Evolutionary conservation across 2,329 filamentous ascomycete species (phyloP), one percentile per base, ranked within the genome.

Genomic region (Beauveria sp.): DNA sequence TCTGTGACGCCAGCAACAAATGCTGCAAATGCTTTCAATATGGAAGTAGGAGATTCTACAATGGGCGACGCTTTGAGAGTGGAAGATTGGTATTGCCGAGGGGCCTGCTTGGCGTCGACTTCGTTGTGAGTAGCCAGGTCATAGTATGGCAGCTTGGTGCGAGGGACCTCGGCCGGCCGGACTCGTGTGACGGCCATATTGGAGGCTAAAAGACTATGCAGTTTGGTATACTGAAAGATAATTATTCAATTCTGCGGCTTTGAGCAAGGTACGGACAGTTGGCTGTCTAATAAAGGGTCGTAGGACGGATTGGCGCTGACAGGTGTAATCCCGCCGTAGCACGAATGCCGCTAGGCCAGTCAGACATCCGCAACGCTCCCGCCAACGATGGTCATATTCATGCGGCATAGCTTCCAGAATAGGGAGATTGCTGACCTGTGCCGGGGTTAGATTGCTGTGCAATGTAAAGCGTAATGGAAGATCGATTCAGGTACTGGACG

Each of bases 321-420:
- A 55, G 51, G 14, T 55, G 58, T 50, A 61, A 61, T 61, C 51
- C 58, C 58, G 58, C 43, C 48, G 41, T 37, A 20, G 58, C 20
- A 52, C 22, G 58, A 60, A 60, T 60, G 40, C 58, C 58, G 58
- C 58, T 61, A 55, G 43, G 43, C 44, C 51, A 41, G 58, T 55
- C 51, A 61, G 58, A 50, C 44, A 60, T 55, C 22, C 55, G 24
- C 41, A 41, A 50, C 7, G 22, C 43, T 61, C 16, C 43, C 58
- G 34, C 22, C 30, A 55, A 26, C 30, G 30, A 34, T 50, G 41
- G 51, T 55, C 22, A 55, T 51, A 43, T 50, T 24, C 41, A 52
- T 41, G 44, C 51, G 20, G 41, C 58, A 55, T 50, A 24, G 51
- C 51, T 61, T 61, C 58, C 44, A 24, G 12, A 61, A 55, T 55